These are phyloP conservation scores for Lichtheimia corymbifera DNA, from an alignment of 371 early-diverging fungal species.

Conservation along the genomic window DNA sequence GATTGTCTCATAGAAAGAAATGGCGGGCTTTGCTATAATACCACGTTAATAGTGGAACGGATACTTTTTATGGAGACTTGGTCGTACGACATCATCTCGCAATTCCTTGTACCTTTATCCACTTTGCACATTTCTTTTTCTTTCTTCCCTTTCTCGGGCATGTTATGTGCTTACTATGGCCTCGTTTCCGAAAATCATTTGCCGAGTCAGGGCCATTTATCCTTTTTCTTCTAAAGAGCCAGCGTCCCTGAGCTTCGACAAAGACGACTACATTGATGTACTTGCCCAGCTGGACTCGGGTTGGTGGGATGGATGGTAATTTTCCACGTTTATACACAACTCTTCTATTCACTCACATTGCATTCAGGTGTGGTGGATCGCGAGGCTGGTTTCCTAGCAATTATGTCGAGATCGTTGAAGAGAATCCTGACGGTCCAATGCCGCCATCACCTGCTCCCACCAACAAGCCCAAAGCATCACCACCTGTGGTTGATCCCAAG, in stretches of 20 bases:
- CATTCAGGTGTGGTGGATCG: constrained; percentile 51
- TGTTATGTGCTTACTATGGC: constrained; percentile 12
- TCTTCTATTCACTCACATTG: constrained; percentile 3
- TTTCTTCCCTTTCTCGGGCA: constrained; percentile 1
- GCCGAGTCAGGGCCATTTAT: constrained; percentile 67
- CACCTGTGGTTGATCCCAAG: background rate
- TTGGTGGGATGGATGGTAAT: constrained; percentile 89
- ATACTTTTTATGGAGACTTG: too few species aligned
- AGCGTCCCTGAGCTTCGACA: constrained; percentile 75
- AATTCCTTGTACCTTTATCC: background rate
- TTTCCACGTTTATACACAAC: background rate
- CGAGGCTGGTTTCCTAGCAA: constrained; percentile 94
- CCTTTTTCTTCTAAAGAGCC: constrained; percentile 58
- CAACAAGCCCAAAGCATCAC: constrained; percentile 5
- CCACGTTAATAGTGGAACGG: too few species aligned
- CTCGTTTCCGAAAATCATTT: constrained; percentile 31
- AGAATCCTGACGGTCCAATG: background rate
- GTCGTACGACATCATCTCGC: too few species aligned
- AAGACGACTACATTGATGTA: constrained; percentile 85
- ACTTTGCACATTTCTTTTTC: constrained; percentile 1
- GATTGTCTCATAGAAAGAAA: too few species aligned
- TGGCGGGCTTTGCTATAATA: too few species aligned
- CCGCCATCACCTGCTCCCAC: background rate
- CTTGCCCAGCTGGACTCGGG: constrained; percentile 82
- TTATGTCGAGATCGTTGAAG: constrained; percentile 66